Evolutionary conservation across 1,284 basidiomycete species (phyloP).

Genomic region (Trichosporon ovoides): DNA sequence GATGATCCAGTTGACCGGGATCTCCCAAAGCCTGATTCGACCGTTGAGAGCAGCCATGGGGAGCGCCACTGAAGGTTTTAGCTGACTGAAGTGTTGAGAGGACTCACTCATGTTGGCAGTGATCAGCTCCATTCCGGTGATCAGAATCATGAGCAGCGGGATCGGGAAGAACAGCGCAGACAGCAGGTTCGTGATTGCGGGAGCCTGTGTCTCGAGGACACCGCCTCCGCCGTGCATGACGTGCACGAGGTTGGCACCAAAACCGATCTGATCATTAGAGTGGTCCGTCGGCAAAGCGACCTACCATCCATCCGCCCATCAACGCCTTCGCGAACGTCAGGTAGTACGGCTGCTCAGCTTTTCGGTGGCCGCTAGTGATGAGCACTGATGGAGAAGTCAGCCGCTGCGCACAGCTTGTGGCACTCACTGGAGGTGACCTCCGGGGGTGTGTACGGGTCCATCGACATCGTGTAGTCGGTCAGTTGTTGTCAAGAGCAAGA

Average conservation of each 20-base stretch:
- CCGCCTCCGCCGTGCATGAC: conserved; percentile 22
- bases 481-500: too few species aligned
- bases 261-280: conserved; percentile 11
- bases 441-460: conserved; percentile 12
- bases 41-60: conserved; percentile 25
- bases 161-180: conserved; percentile 27
- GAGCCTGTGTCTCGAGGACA: conserved; percentile 18
- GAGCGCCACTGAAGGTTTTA: conserved; percentile 18
- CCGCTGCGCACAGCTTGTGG: too few species aligned
- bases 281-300: neutral
- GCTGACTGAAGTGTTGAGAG: too few species aligned
- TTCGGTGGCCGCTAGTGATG: conserved; percentile 20
- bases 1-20: conserved; percentile 39
- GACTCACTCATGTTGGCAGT: conserved; percentile 27
- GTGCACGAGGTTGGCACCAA: conserved; percentile 26
- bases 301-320: conserved; percentile 27
- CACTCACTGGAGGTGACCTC: conserved; percentile 20
- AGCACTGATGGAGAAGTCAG: conserved; percentile 16
- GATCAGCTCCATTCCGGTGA: conserved; percentile 26
- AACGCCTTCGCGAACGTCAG: conserved; percentile 27
- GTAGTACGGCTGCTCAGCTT: conserved; percentile 22
- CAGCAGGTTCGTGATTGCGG: conserved; percentile 22
- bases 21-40: conserved; percentile 23
- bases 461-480: neutral
- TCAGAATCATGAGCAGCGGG: conserved; percentile 27